Evolutionary conservation across 2,329 filamentous ascomycete genomes (phyloP), one percentile per base, ranked within the genome.

Genomic region (Proliferodiscus dingleyae): DNA sequence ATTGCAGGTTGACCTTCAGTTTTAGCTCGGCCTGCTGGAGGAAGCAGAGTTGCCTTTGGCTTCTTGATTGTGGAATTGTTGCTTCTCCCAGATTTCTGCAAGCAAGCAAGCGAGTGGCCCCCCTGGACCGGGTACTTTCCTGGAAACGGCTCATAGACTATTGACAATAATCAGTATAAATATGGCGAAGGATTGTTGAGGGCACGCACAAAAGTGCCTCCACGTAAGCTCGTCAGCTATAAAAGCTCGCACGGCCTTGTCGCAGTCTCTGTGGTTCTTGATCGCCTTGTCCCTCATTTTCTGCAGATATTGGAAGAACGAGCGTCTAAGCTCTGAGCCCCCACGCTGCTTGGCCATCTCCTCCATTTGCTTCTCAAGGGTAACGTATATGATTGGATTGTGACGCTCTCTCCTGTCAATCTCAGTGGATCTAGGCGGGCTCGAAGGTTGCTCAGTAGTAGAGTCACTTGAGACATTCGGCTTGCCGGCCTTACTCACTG

Each of bases 271-370:
- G 33, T 53, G 45, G 7, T 44, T 18, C 13, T 10, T n/a, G 8
- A 33, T 54, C 2, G 46, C 41, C 4, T 43, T 11, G 37, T 52
- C 46, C 23, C 55, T 47, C 19, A 42, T 47, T 23, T 39, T 45
- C 26, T 57, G 55, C 4, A 58, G 21, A 28, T 45, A 47, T 13
- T 50, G 41, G 24, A 57, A 58, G 33, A 58, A 57, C 16, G 40
- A 34, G 29, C 28, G 39, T 19, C 54, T 36, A 11, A 47, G 29
- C 2, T 18, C 16, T 13, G n/a, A 7, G 10, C 47, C 47, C 3
- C 48, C 45, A 15, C 23, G 30, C 11, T 18, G 11, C 3, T 38
- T 47, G 18, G 49, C 52, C 23, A 47, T 52, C 4, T 13, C 13
- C 28, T 55, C 50, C 55, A 58, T 58, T 2, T 46, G 3, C 8